Conservation (phyloP, 352 stramenopile species). For the Thalassiosira allenii region DNA sequence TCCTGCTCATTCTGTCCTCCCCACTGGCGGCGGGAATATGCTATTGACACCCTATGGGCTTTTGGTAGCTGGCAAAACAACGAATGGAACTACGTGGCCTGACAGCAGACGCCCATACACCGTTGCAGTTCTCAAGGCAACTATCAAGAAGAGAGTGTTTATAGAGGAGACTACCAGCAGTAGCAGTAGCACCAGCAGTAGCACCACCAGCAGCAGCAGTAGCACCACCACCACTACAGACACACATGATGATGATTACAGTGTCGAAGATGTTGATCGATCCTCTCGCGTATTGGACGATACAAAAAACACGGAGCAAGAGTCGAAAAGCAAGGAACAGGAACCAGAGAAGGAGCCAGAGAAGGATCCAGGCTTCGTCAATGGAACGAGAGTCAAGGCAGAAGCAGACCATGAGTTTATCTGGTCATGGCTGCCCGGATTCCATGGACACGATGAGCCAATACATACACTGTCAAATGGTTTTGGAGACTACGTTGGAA, state of each 20-base stretch:
- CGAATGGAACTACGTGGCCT: slow-evolving; percentile 71
- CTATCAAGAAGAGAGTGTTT: slow-evolving; percentile 72
- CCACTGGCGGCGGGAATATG: slow-evolving; percentile 86
- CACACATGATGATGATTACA: slow-evolving; percentile 25
- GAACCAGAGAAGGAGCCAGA: slow-evolving; percentile 17
- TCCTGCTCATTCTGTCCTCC: slow-evolving; percentile 76
- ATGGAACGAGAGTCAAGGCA: slow-evolving; percentile 12
- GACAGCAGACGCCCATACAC: slow-evolving; percentile 79
- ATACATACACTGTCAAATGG: slow-evolving; percentile 83
- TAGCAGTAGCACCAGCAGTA: no score
- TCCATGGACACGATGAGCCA: slow-evolving; percentile 82
- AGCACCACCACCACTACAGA: not conserved
- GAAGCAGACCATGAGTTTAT: slow-evolving; percentile 78
- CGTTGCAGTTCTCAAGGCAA: slow-evolving; percentile 83
- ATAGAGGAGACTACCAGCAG: slow-evolving; percentile 29
- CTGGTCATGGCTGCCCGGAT: slow-evolving; percentile 87
- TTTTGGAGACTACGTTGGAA: slow-evolving; percentile 80
- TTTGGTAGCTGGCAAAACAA: slow-evolving; percentile 84
- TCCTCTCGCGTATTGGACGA: no score
- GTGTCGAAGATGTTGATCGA: slow-evolving; percentile 1
- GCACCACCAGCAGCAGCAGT: no score
- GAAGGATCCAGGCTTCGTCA: not conserved
- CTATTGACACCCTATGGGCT: slow-evolving; percentile 85
- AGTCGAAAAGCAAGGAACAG: no score
- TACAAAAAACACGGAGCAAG: no score